These are phyloP conservation scores for Hymenoscyphus fructigenus DNA, from an alignment of 2,329 filamentous ascomycete genomes.

Conservation along the genomic window DNA sequence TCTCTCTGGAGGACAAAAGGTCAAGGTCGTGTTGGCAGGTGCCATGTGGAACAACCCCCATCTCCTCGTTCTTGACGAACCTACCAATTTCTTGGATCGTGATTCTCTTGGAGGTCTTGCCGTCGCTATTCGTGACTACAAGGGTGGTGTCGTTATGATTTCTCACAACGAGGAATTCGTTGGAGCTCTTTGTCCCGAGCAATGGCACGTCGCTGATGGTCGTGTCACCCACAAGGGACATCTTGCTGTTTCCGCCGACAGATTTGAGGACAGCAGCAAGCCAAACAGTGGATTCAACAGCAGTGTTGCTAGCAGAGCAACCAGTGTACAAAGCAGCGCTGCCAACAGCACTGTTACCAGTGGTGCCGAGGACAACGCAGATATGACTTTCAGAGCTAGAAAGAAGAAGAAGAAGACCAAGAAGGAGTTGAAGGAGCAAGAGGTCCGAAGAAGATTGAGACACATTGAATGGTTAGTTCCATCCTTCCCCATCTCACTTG, in stretches of 20 bases:
- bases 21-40: constrained; percentile 95
- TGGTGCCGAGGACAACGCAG: constrained; percentile 78
- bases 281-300: constrained; percentile 62
- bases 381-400: constrained; percentile 82
- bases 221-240: constrained; percentile 82
- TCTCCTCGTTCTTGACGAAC: constrained; percentile 94
- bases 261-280: constrained; percentile 73
- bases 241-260: constrained; percentile 70
- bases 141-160: constrained; percentile 98
- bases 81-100: constrained; percentile 98
- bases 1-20: constrained; percentile 94
- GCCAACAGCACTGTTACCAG: constrained; percentile 69
- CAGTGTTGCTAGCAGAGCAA: constrained; percentile 54
- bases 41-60: constrained; percentile 99
- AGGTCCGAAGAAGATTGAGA: constrained; percentile 80
- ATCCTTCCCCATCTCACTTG: constrained; percentile 55
- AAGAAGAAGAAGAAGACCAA: constrained; percentile 99
- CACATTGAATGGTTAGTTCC: constrained; percentile 68
- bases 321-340: constrained; percentile 53
- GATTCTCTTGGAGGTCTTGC: constrained; percentile 95
- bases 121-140: constrained; percentile 97
- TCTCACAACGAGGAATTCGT: constrained; percentile 99
- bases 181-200: constrained; percentile 89
- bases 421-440: constrained; percentile 91
- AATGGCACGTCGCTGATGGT: constrained; percentile 91